A percentile compares a stretch with the other conserved stretches of the same genome.
Conservation (phyloP, 2,329 filamentous ascomycete species). For the Xylariales sp. region DNA sequence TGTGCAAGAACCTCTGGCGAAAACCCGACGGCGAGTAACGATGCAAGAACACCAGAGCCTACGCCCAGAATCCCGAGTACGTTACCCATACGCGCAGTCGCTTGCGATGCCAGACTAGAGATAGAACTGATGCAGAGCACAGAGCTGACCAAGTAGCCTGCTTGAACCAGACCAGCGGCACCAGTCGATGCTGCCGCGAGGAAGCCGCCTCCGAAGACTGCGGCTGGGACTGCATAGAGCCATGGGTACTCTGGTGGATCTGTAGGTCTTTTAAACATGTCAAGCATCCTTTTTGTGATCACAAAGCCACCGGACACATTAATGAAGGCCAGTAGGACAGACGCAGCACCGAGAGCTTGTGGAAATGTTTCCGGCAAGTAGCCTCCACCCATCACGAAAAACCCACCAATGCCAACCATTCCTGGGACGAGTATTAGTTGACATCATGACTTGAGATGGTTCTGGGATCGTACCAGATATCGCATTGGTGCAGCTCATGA, state of each 20-base stretch:
- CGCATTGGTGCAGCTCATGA: constrained; percentile 92
- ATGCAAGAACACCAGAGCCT: constrained; percentile 75
- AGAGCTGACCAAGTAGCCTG: constrained; percentile 81
- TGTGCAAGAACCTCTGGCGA: constrained; percentile 73
- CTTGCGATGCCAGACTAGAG: constrained; percentile 74
- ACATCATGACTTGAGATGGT: background rate
- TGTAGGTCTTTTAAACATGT: constrained; percentile 83
- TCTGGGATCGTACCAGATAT: constrained; percentile 58
- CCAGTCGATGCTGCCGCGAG: constrained; percentile 75
- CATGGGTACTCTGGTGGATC: constrained; percentile 86
- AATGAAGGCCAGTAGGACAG: constrained; percentile 80
- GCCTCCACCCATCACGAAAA: constrained; percentile 85
- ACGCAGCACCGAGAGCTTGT: constrained; percentile 71
- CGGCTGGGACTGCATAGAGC: constrained; percentile 75
- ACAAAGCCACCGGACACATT: constrained; percentile 88
- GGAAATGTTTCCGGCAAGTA: constrained; percentile 73
- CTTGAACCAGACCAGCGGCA: constrained; percentile 78
- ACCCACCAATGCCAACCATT: constrained; percentile 83
- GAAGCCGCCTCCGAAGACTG: constrained; percentile 76
- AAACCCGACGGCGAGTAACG: constrained; percentile 76
- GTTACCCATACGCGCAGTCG: constrained; percentile 80
- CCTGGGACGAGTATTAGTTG: constrained; percentile 31
- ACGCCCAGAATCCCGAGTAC: constrained; percentile 84
- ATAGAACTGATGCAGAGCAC: constrained; percentile 81
- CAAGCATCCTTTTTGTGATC: constrained; percentile 88